These are phyloP conservation scores for Manihot esculenta DNA, from an alignment of 441 rosid genomes.

Conservation along the genomic window DNA sequence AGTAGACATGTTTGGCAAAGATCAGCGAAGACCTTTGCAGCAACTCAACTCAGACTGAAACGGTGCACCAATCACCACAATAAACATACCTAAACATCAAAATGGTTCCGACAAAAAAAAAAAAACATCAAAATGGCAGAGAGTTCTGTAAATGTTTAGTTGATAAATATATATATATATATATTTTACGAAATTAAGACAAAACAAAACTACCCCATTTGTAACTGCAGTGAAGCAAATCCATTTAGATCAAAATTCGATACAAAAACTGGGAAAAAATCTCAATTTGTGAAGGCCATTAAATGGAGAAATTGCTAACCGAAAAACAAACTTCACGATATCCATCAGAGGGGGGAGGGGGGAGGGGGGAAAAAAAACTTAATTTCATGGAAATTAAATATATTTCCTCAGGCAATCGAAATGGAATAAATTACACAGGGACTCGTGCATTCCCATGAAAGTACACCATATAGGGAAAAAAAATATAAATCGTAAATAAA, in stretches of 20 bases:
- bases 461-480: not conserved
- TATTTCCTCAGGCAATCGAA: not conserved
- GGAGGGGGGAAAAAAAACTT: not conserved
- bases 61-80: not conserved
- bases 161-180: not conserved
- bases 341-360: not conserved
- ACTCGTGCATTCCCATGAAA: no score
- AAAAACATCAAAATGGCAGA: not conserved
- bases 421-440: not conserved
- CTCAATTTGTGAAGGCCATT: not conserved
- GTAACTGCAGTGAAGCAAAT: not conserved
- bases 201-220: not conserved
- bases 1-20: conserved; percentile 10
- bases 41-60: conserved; percentile 14
- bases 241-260: not conserved
- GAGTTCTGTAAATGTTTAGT: not conserved
- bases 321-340: not conserved
- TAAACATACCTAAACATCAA: not conserved
- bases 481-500: no score
- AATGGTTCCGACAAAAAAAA: no score
- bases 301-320: not conserved
- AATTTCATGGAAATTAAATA: not conserved
- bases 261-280: not conserved
- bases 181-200: no score
- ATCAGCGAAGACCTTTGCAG: not conserved